A percentile compares a stretch with the other conserved stretches of the same genome.
These are phyloP conservation scores for Tuber microsphaerosporum DNA, from an alignment of 495 filamentous ascomycete species.

Conservation along the genomic window DNA sequence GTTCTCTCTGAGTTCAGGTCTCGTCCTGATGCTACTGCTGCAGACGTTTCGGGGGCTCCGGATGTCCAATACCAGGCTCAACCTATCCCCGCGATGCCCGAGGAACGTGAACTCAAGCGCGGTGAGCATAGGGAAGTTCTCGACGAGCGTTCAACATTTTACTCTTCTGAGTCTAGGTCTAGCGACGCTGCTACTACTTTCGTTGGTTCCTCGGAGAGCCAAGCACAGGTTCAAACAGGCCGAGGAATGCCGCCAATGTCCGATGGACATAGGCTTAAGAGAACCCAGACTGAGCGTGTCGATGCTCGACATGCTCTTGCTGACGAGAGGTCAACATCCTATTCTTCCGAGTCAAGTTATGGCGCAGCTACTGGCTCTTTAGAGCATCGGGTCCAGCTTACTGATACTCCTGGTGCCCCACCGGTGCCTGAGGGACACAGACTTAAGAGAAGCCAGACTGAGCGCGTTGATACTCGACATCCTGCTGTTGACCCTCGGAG, in stretches of 20 bases:
- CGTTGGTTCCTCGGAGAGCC: neutral
- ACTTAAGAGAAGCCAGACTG: neutral
- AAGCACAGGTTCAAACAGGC: neutral
- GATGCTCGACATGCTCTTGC: neutral
- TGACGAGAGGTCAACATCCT: neutral
- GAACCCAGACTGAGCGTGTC: neutral
- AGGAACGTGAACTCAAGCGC: neutral
- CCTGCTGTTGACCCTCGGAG: neutral
- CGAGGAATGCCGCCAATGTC: neutral
- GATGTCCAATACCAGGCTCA: neutral
- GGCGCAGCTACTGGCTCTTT: slow-evolving; percentile 2
- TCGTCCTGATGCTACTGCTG: neutral
- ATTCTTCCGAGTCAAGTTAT: slow-evolving; percentile 10
- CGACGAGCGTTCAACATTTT: neutral
- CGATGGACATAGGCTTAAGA: neutral
- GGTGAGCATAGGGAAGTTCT: neutral
- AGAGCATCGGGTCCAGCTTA: neutral
- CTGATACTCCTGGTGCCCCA: neutral
- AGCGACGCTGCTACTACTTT: slow-evolving; percentile 7
- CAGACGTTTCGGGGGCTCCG: neutral
- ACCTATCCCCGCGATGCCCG: neutral
- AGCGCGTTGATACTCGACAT: neutral
- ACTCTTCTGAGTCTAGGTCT: slow-evolving; percentile 9
- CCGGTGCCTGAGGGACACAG: neutral
- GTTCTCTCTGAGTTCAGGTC: neutral